Percentiles rank a stretch among this genome's conserved stretches.
Evolutionary conservation across 108 stramenopile genomes (phyloP).

Genomic region (Cyclotella sp.): DNA sequence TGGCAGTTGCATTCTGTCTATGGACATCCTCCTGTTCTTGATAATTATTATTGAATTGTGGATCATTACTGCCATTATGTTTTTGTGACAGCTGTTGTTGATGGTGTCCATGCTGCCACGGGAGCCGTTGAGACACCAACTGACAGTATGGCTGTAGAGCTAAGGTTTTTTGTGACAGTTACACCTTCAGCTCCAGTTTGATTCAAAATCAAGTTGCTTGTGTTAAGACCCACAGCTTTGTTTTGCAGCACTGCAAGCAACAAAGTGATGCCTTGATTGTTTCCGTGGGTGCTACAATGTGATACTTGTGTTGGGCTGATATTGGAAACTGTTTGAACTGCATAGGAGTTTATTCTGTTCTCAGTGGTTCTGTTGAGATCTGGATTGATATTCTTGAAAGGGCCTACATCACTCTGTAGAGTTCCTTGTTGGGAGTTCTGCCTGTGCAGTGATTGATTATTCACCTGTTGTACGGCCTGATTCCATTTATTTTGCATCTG

Average conservation of each 20-base stretch:
- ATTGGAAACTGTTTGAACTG: neutral
- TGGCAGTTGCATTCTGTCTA: neutral
- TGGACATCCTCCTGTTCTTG: neutral
- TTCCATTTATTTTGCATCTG: slow-evolving; percentile 1
- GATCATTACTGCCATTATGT: neutral
- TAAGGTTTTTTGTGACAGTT: no score
- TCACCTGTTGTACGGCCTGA: neutral
- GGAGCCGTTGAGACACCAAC: no score
- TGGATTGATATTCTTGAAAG: neutral
- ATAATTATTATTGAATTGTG: neutral
- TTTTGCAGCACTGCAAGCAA: neutral
- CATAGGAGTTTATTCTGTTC: neutral
- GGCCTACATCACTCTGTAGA: neutral
- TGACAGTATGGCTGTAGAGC: no score
- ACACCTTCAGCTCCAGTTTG: neutral
- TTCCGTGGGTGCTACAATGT: neutral
- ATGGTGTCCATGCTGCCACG: no score
- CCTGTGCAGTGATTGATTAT: neutral
- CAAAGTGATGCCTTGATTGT: neutral
- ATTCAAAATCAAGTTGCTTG: neutral
- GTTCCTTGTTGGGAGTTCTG: neutral
- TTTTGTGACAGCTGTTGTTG: no score
- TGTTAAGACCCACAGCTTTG: neutral
- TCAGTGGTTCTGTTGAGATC: neutral
- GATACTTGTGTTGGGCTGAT: neutral